Percentiles rank a stretch among this genome's conserved stretches.
Conservation (phyloP, 805 yeast genomes). For the Candida tallmaniae region DNA sequence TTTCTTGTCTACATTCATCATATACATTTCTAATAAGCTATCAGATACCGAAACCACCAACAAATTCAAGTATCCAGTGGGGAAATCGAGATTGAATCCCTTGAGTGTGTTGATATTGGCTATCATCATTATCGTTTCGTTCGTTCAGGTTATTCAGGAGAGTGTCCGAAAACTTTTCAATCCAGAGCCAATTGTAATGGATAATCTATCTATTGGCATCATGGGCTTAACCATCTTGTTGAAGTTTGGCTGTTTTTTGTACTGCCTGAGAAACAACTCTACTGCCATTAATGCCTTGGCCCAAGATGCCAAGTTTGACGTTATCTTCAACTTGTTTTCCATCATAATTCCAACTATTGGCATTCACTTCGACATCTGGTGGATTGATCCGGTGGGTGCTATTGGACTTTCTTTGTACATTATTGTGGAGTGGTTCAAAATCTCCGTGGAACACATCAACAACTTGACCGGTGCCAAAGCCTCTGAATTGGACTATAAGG, state of each 20-base stretch:
- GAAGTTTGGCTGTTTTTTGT: constrained; percentile 57
- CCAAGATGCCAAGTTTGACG: constrained; percentile 78
- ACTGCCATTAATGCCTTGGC: constrained; percentile 74
- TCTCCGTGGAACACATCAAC: constrained; percentile 67
- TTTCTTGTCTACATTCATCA: constrained; percentile 69
- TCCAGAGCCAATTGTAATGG: constrained; percentile 16
- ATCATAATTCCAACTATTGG: constrained; percentile 67
- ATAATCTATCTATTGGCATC: constrained; percentile 38
- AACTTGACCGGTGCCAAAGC: constrained; percentile 76
- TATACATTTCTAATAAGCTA: constrained; percentile 53
- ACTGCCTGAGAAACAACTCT: constrained; percentile 59
- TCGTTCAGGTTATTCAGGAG: constrained; percentile 67
- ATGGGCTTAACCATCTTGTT: constrained; percentile 61
- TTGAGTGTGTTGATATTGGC: constrained; percentile 74
- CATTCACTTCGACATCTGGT: constrained; percentile 48
- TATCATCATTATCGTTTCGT: constrained; percentile 64
- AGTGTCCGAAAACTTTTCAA: constrained; percentile 46
- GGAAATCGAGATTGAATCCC: constrained; percentile 70
- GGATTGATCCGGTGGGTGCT: constrained; percentile 78
- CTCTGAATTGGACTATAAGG: constrained; percentile 55
- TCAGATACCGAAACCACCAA: constrained; percentile 38
- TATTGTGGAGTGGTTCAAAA: constrained; percentile 56
- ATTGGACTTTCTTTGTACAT: constrained; percentile 57
- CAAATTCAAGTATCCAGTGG: constrained; percentile 63
- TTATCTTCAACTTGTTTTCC: constrained; percentile 68